A percentile compares a stretch with the other conserved stretches of the same genome.
These are phyloP conservation scores for Pseudomonodictys pantanalensis DNA, from an alignment of 495 filamentous ascomycete species.

Conservation along the genomic window DNA sequence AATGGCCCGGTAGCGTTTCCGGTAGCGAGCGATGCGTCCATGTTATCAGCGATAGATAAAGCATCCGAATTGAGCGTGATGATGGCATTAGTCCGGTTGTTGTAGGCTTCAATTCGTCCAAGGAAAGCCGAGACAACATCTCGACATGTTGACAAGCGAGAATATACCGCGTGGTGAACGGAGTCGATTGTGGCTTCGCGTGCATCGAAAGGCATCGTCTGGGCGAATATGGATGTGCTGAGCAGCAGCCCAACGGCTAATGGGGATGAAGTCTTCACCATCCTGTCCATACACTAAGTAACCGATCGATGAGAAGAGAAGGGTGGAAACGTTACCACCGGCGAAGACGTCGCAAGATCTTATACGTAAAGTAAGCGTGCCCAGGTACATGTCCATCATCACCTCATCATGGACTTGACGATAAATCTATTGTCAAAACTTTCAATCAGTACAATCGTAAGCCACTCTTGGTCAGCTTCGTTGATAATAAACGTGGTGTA, in stretches of 20 bases:
- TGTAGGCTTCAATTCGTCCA: conserved; percentile 53
- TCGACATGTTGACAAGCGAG: conserved; percentile 50
- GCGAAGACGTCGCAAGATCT: too few species aligned
- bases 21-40: conserved; percentile 46
- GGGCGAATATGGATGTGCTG: neutral
- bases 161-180: conserved; percentile 52
- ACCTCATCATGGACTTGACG: too few species aligned
- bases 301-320: neutral
- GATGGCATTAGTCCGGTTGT: conserved; percentile 57
- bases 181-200: conserved; percentile 55
- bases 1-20: conserved; percentile 49
- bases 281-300: neutral
- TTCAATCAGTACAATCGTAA: neutral
- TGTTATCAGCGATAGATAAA: conserved; percentile 46
- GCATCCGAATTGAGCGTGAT: conserved; percentile 54
- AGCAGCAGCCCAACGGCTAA: neutral
- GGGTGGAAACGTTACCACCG: neutral
- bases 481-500: conserved; percentile 4
- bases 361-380: too few species aligned
- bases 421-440: too few species aligned
- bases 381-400: too few species aligned
- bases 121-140: conserved; percentile 55
- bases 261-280: neutral
- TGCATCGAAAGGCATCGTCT: conserved; percentile 45
- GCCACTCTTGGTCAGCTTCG: neutral